Evolutionary conservation across 2,329 filamentous ascomycete genomes (phyloP), one percentile per base, ranked within the genome.

Genomic region (Talaromyces pinophilus): DNA sequence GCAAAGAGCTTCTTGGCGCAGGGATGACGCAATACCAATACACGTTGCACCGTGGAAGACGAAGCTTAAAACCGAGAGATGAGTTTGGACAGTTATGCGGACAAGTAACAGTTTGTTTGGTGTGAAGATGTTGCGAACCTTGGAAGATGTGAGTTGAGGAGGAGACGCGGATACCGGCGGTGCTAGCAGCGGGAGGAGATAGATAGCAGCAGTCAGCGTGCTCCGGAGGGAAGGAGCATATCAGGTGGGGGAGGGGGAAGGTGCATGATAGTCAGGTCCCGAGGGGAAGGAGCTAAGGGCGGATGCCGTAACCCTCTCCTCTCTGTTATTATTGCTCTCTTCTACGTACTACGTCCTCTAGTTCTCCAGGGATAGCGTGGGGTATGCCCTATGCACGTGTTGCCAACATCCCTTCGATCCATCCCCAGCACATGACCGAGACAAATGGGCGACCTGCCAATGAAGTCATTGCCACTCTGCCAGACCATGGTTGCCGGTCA

Each of bases 191-290:
- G n/a, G 30, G 25, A 25, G 25, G 25, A 22, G 22, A n/a, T 28
- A 52, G 13, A 10, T 30, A 28, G 48, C 48, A 28, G 22, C 13
- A 15, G 35, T 4, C 17, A 25, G 46, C 4, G n/a, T 13, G 35
- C 35, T 35, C 25, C 15, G 40, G 46, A 50, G 33, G 33, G 40
- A 30, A 44, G 19, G 61, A 50, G 61, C 44, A 52, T 52, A 52
- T 52, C 35, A 48, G 61, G 59, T 50, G 59, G 44, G 63, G 57
- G 63, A 44, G 55, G 63, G 63, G 63, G 63, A 65, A 65, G 63
- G 55, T 59, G 63, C 33, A 52, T 59, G 52, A 54, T 54, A 50
- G 61, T 42, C 61, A 63, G 61, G 61, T 63, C 61, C 61, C 54
- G 30, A 57, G 54, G 54, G 52, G 54, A 57, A 57, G 54, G 33